These are phyloP conservation scores for Candolleomyces aberdarensis DNA, from an alignment of 768 basidiomycete genomes.

Conservation along the genomic window DNA sequence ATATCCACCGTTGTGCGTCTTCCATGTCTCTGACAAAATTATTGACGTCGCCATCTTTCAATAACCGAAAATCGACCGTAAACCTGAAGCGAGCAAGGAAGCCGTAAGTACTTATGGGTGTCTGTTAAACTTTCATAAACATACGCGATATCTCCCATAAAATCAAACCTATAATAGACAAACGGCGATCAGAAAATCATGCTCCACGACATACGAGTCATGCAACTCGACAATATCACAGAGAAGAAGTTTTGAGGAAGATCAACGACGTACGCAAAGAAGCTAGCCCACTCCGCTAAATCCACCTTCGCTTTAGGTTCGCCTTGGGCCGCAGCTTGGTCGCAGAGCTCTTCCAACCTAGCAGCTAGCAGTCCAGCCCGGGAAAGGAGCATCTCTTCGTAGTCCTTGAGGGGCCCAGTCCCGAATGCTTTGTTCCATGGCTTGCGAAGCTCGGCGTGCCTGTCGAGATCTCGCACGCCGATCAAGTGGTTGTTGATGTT, in stretches of 20 bases:
- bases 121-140: conserved; percentile 9
- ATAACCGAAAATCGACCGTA: conserved; percentile 23
- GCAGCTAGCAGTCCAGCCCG: conserved; percentile 30
- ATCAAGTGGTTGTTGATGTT: conserved; percentile 16
- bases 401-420: conserved; percentile 34
- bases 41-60: conserved; percentile 23
- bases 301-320: not conserved
- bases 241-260: no score
- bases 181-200: not conserved
- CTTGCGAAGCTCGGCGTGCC: conserved; percentile 37
- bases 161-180: conserved; percentile 24
- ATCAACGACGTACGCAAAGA: conserved; percentile 10
- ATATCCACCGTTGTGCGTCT: conserved; percentile 19
- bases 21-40: conserved; percentile 22
- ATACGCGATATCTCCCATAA: conserved; percentile 40
- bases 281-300: conserved; percentile 11
- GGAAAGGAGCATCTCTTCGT: conserved; percentile 29
- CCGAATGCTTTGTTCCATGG: conserved; percentile 44
- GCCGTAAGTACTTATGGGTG: not conserved
- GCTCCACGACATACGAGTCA: not conserved
- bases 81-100: conserved; percentile 17
- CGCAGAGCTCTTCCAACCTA: conserved; percentile 18
- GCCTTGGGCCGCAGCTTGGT: not conserved
- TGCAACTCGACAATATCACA: no score
- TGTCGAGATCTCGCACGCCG: conserved; percentile 21